These are phyloP conservation scores for Solanum medicagineum DNA, from an alignment of 257 asterid species.

Conservation along the genomic window DNA sequence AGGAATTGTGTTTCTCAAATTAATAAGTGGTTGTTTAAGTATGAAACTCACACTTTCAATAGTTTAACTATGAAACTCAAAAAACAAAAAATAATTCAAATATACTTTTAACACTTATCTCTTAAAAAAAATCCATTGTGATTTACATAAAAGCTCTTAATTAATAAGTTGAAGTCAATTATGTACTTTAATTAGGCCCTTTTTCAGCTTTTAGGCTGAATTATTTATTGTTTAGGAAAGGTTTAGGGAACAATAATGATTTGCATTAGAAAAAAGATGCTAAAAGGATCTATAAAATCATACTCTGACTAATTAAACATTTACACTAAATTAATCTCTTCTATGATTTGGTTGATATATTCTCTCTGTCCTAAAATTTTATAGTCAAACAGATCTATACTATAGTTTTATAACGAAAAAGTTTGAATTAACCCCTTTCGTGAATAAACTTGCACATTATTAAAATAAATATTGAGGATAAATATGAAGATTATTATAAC, in stretches of 20 bases:
- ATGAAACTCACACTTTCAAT: too few relatives aligned
- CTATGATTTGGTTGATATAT: not conserved
- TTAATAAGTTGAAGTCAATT: not conserved
- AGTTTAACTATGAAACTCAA: too few relatives aligned
- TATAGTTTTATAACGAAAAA: not conserved
- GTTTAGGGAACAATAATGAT: not conserved
- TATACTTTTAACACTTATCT: too few relatives aligned
- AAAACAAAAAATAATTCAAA: too few relatives aligned
- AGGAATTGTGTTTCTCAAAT: too few relatives aligned
- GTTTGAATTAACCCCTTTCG: not conserved
- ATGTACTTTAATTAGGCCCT: not conserved
- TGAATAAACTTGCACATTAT: too few relatives aligned
- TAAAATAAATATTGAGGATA: not conserved
- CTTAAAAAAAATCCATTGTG: too few relatives aligned
- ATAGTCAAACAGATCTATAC: not conserved
- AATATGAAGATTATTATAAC: not conserved
- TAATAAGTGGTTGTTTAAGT: too few relatives aligned
- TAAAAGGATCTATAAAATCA: not conserved
- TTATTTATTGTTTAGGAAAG: not conserved
- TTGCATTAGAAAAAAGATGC: not conserved
- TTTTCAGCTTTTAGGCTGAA: not conserved
- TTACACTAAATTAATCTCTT: not conserved
- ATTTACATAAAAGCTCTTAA: not conserved
- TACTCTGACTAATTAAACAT: not conserved
- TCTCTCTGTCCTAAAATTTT: too few relatives aligned